Conservation (phyloP, 176 grass and related monocot species). For the Triticum urartu region DNA sequence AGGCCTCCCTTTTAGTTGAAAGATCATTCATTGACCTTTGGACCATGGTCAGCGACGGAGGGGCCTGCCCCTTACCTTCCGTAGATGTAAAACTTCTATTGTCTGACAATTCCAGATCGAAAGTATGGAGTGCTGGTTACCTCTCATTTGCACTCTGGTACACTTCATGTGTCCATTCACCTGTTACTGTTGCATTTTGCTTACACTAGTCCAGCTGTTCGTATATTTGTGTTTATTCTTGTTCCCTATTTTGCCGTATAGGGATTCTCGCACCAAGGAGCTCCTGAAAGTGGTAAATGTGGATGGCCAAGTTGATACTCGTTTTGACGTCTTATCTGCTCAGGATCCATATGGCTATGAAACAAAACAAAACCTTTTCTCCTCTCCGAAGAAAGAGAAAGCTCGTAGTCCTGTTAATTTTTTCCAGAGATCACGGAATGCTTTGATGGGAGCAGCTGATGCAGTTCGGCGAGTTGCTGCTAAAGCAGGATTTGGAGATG, state of each 20-base stretch:
- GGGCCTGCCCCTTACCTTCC: conserved; percentile 60
- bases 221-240: conserved; percentile 29
- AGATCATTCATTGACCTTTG: conserved; percentile 81
- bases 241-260: conserved; percentile 30
- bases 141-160: conserved; percentile 87
- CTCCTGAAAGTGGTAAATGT: conserved; percentile 78
- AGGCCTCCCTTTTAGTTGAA: conserved; percentile 66
- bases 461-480: conserved; percentile 70
- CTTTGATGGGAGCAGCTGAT: conserved; percentile 83
- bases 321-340: conserved; percentile 57
- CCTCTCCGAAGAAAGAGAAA: conserved; percentile 63
- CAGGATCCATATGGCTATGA: conserved; percentile 49
- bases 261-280: conserved; percentile 72
- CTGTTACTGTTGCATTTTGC: conserved; percentile 38
- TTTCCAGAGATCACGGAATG: conserved; percentile 81
- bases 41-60: conserved; percentile 68
- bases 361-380: conserved; percentile 42
- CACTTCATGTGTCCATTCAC: conserved; percentile 45
- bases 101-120: conserved; percentile 88
- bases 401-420: conserved; percentile 60
- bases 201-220: conserved; percentile 29
- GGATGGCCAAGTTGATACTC: conserved; percentile 75
- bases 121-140: conserved; percentile 82
- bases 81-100: conserved; percentile 85
- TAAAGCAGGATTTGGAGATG: conserved; percentile 79